Conservation (phyloP, 257 asterid species). For the Solanum gracilifrons region DNA sequence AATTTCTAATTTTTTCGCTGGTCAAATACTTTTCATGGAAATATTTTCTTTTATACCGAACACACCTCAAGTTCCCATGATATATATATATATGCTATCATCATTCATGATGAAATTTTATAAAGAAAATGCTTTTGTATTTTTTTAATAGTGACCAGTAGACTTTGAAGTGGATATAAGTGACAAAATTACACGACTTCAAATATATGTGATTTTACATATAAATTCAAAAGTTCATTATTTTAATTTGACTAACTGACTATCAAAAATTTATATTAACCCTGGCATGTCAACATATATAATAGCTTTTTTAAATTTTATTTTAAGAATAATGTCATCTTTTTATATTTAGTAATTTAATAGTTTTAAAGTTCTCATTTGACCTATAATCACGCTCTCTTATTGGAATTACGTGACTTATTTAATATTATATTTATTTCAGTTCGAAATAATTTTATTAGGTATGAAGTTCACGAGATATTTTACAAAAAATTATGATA, state of each 20-base stretch:
- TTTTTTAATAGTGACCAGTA: neutral
- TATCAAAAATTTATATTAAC: neutral
- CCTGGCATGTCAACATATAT: neutral
- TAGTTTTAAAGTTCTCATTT: neutral
- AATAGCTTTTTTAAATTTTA: neutral
- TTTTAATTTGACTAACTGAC: neutral
- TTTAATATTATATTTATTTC: too few relatives aligned
- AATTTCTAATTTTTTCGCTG: neutral
- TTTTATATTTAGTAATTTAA: neutral
- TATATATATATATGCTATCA: neutral
- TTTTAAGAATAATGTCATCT: neutral
- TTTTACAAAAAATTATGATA: neutral
- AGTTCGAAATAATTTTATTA: too few relatives aligned
- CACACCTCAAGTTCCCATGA: neutral
- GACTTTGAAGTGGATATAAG: neutral
- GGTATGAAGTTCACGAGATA: neutral
- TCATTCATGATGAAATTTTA: neutral
- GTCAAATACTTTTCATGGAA: neutral
- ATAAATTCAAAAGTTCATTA: neutral
- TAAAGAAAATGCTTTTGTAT: neutral
- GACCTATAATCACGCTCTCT: neutral
- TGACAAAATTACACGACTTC: neutral
- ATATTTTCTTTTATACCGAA: neutral
- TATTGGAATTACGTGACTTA: neutral
- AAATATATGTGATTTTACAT: neutral